Conservation (phyloP, 305 asterid species). For the Fraxinus greggii region DNA sequence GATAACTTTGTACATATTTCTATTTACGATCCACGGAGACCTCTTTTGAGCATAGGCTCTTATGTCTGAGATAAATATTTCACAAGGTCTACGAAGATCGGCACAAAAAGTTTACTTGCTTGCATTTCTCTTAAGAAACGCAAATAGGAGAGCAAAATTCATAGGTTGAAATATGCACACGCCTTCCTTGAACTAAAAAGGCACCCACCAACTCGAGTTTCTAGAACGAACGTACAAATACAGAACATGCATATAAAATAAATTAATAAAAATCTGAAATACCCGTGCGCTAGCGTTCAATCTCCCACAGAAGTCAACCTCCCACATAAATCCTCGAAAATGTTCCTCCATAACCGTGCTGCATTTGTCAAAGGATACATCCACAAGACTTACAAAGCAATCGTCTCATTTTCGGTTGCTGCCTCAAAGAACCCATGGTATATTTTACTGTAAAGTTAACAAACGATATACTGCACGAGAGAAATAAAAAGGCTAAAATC, state of each 20-base stretch:
- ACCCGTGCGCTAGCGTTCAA: background rate
- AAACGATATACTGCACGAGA: background rate
- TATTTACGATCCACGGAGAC: background rate
- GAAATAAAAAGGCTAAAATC: background rate
- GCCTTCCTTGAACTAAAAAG: background rate
- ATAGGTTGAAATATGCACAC: background rate
- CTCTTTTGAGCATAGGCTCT: background rate
- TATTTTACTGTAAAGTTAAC: background rate
- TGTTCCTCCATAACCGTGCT: background rate
- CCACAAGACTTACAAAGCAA: background rate
- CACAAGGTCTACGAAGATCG: background rate
- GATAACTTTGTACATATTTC: background rate
- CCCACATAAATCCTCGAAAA: background rate
- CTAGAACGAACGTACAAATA: background rate
- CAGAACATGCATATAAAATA: background rate
- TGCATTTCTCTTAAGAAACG: background rate
- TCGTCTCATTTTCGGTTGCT: background rate
- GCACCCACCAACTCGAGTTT: background rate
- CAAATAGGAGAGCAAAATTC: background rate
- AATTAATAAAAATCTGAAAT: background rate
- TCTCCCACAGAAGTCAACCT: no score
- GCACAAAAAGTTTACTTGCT: background rate
- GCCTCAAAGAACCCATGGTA: background rate
- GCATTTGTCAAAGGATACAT: background rate
- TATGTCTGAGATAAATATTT: background rate